phyloP scores from a whole-genome alignment of 2,329 filamentous ascomycete species.

The Diaporthe amygdali region DNA sequence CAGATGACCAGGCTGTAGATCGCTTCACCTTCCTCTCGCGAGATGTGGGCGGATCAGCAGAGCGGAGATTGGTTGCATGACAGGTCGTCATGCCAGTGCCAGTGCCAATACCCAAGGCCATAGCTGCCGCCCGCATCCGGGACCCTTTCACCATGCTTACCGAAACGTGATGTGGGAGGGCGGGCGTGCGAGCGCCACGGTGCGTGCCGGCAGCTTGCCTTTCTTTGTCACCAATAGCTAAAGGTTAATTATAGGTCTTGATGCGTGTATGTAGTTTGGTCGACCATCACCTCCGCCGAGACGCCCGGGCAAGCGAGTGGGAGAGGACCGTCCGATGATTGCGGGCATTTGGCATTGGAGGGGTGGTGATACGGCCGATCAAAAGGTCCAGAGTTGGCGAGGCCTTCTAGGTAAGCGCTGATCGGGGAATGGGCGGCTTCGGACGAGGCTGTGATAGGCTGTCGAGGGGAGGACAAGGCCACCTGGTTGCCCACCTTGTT shows the following conservation, averaged over 20 bases:
- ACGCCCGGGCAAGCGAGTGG: not conserved
- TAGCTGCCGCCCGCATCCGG: constrained; percentile 11
- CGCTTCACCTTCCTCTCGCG: constrained; percentile 3
- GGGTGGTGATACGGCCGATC: constrained; percentile 17
- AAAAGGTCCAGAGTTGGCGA: constrained; percentile 23
- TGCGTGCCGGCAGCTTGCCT: constrained; percentile 5
- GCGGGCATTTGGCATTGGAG: constrained; percentile 11
- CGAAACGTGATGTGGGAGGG: not conserved
- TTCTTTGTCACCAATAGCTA: not conserved
- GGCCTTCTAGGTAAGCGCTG: constrained; percentile 22
- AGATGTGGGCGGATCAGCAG: constrained; percentile 12
- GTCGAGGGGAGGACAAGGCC: not conserved
- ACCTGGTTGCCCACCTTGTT: constrained; percentile 9
- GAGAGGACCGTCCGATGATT: not conserved
- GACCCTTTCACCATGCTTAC: not conserved
- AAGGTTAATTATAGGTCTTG: constrained; percentile 1
- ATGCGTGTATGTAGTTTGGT: not conserved
- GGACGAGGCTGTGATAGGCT: constrained; percentile 23
- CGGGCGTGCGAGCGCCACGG: not conserved
- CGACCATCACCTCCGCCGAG: constrained; percentile 1
- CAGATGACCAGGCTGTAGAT: constrained; percentile 17
- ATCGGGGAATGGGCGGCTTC: constrained; percentile 18
- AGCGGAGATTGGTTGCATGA: constrained; percentile 13
- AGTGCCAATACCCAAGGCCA: constrained; percentile 4
- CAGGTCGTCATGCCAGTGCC: not conserved